Conservation (phyloP, 768 basidiomycete species). For the Tylopilus rubrobrunneus region DNA sequence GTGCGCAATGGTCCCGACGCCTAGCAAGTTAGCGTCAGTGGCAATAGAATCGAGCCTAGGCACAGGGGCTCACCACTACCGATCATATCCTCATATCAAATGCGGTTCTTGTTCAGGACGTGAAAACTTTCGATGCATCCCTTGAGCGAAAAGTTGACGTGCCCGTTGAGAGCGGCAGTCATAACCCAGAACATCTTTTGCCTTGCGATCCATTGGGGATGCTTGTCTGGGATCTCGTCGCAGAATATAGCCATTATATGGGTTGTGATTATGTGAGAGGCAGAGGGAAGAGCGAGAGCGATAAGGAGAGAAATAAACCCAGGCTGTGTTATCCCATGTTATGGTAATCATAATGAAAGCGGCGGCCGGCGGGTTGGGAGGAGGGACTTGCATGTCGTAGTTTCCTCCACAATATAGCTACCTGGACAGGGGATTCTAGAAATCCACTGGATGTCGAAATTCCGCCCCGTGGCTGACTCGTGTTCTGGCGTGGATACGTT, state of each 20-base stretch:
- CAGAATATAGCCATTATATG: conserved; percentile 52
- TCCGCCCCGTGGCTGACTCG: too few relatives aligned
- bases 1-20: conserved; percentile 57
- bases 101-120: conserved; percentile 32
- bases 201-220: conserved; percentile 52
- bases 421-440: too few relatives aligned
- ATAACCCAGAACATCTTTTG: conserved; percentile 75
- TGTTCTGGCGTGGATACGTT: too few relatives aligned
- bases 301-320: neutral
- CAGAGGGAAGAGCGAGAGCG: neutral
- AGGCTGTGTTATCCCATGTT: too few relatives aligned
- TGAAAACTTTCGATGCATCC: conserved; percentile 59
- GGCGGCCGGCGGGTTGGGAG: neutral
- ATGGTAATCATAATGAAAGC: neutral
- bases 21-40: conserved; percentile 24
- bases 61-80: conserved; percentile 51
- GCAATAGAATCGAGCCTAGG: neutral
- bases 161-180: conserved; percentile 60
- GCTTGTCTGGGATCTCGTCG: conserved; percentile 50
- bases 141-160: conserved; percentile 69
- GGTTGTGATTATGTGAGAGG: too few relatives aligned
- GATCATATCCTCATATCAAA: conserved; percentile 75
- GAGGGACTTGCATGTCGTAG: too few relatives aligned
- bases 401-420: too few relatives aligned
- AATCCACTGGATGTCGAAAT: too few relatives aligned